Conservation (phyloP, 164 flowering plant genomes). For the Kalanchoe fedtschenkoi region DNA sequence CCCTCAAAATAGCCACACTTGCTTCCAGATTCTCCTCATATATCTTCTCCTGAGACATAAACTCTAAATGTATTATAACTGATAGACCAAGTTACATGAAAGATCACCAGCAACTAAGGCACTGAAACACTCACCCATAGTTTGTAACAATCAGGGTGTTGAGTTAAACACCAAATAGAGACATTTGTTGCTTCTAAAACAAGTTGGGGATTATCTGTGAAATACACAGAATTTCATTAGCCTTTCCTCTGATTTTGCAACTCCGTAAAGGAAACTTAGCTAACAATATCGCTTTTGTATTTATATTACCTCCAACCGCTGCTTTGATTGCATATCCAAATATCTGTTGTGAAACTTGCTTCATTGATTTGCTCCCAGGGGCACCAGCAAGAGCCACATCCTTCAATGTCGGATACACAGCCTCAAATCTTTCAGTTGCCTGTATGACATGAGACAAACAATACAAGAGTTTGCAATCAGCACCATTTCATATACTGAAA, state of each 20-base stretch:
- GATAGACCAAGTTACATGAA: neutral
- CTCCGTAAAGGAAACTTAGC: neutral
- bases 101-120: neutral
- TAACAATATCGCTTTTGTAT: neutral
- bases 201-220: slow-evolving; percentile 46
- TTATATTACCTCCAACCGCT: slow-evolving; percentile 45
- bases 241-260: neutral
- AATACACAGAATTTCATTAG: neutral
- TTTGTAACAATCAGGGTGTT: slow-evolving; percentile 63
- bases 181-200: slow-evolving; percentile 57
- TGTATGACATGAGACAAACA: slow-evolving; percentile 10
- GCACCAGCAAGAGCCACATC: slow-evolving; percentile 81
- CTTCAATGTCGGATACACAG: slow-evolving; percentile 62
- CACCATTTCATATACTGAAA: neutral
- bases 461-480: slow-evolving; percentile 6
- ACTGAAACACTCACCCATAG: slow-evolving; percentile 55
- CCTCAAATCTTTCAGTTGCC: slow-evolving; percentile 97
- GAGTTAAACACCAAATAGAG: slow-evolving; percentile 61
- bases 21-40: slow-evolving; percentile 63
- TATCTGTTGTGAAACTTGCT: slow-evolving; percentile 67
- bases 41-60: slow-evolving; percentile 41
- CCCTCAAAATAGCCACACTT: slow-evolving; percentile 54
- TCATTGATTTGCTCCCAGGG: slow-evolving; percentile 84
- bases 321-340: slow-evolving; percentile 38
- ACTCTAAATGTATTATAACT: neutral